Percentiles rank a stretch among this genome's conserved stretches.
Conservation (phyloP, 805 yeast genomes). For the Sugiyamaella qingdaonensis region DNA sequence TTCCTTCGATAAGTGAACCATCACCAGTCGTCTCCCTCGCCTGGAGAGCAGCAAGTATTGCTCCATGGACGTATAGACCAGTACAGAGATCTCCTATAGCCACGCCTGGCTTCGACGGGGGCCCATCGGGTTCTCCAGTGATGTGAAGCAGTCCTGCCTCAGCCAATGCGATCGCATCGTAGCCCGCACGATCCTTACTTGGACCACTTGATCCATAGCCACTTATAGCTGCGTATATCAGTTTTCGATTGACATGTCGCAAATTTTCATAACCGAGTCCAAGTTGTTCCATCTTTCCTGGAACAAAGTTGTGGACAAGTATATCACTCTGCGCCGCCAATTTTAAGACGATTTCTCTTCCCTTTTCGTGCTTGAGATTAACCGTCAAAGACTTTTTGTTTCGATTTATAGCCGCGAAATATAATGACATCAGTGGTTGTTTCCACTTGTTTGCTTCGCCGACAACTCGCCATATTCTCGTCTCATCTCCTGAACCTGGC, state of each 20-base stretch:
- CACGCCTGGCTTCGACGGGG: constrained; percentile 40
- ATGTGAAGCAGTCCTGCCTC: constrained; percentile 41
- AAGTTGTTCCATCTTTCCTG: constrained; percentile 34
- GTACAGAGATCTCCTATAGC: constrained; percentile 41
- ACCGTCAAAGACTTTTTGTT: constrained; percentile 36
- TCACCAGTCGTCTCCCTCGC: constrained; percentile 27
- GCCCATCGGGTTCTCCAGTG: constrained; percentile 38
- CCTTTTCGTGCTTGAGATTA: constrained; percentile 31
- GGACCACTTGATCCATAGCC: constrained; percentile 42
- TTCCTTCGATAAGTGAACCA: constrained; percentile 36
- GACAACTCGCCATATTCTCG: constrained; percentile 40
- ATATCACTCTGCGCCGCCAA: constrained; percentile 33
- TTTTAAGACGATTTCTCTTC: constrained; percentile 29
- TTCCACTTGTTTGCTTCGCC: constrained; percentile 21
- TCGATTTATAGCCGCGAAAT: constrained; percentile 34
- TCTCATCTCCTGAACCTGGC: constrained; percentile 39
- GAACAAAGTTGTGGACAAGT: constrained; percentile 37
- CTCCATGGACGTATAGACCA: constrained; percentile 35
- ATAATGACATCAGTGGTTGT: constrained; percentile 31
- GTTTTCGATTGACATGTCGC: constrained; percentile 22
- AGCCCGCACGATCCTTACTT: constrained; percentile 36
- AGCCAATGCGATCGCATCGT: constrained; percentile 42
- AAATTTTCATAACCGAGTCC: constrained; percentile 33
- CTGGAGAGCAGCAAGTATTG: constrained; percentile 35
- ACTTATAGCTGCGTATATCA: constrained; percentile 38